Percentiles rank a stretch among this genome's conserved stretches.
phyloP scores from a whole-genome alignment of 495 filamentous ascomycete genomes.

The Xylaria curta region DNA sequence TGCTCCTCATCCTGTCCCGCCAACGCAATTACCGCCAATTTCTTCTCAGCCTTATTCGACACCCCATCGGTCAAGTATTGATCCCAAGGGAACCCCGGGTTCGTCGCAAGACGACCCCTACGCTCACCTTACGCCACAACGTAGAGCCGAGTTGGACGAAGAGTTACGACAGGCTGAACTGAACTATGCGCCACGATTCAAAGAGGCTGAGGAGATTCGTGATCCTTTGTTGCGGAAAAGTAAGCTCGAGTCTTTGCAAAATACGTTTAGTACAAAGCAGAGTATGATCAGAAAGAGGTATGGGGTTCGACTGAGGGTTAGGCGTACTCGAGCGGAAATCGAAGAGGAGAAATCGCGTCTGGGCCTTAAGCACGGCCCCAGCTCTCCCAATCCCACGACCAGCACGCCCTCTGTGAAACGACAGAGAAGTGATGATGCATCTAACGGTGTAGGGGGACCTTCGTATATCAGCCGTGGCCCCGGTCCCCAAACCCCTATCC shows the following conservation, averaged over 20 bases:
- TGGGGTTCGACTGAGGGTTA: slow-evolving; percentile 52
- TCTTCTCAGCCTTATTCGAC: slow-evolving; percentile 23
- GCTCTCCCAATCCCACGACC: neutral
- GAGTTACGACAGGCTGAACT: slow-evolving; percentile 48
- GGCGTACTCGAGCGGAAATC: slow-evolving; percentile 53
- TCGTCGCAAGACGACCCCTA: slow-evolving; percentile 44
- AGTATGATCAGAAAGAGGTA: slow-evolving; percentile 57
- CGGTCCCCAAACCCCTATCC: neutral
- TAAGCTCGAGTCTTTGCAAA: slow-evolving; percentile 50
- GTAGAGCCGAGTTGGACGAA: slow-evolving; percentile 37
- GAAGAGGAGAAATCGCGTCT: slow-evolving; percentile 47
- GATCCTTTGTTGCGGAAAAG: slow-evolving; percentile 42
- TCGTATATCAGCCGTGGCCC: neutral
- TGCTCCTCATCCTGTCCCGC: neutral
- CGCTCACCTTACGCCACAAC: slow-evolving; percentile 41
- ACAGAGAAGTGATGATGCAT: slow-evolving; percentile 31
- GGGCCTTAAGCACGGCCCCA: slow-evolving; percentile 35
- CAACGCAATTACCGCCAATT: neutral
- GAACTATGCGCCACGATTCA: slow-evolving; percentile 46
- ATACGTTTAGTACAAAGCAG: slow-evolving; percentile 56
- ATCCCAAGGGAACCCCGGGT: neutral
- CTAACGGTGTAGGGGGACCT: neutral
- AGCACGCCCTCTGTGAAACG: slow-evolving; percentile 30
- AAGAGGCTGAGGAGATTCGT: slow-evolving; percentile 43
- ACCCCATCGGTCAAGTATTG: slow-evolving; percentile 15